Conservation (phyloP, 805 yeast genomes). For the Kazachstania taianensis region DNA sequence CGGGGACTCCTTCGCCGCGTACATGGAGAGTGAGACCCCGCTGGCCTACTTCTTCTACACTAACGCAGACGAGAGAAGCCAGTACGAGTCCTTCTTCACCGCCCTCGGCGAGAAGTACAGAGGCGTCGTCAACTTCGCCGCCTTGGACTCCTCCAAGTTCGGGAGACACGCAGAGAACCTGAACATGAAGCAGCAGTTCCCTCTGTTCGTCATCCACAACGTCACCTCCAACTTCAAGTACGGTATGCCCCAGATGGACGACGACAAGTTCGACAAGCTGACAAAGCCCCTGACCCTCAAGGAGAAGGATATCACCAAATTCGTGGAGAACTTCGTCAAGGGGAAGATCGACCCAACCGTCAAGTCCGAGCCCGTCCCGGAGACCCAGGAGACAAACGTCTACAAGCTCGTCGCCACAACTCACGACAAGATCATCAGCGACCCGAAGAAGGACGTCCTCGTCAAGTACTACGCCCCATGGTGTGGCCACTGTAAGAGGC, state of each 20-base stretch:
- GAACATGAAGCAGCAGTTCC: slow-evolving; percentile 80
- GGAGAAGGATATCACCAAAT: slow-evolving; percentile 44
- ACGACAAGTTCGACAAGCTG: slow-evolving; percentile 21
- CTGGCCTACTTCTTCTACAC: slow-evolving; percentile 83
- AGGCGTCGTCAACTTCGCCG: slow-evolving; percentile 80
- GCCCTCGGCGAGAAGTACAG: slow-evolving; percentile 63
- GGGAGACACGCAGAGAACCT: slow-evolving; percentile 87
- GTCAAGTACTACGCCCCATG: slow-evolving; percentile 96
- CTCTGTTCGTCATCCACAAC: slow-evolving; percentile 84
- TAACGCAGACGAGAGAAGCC: slow-evolving; percentile 54
- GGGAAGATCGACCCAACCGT: slow-evolving; percentile 63
- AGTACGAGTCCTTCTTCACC: slow-evolving; percentile 41
- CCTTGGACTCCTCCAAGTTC: slow-evolving; percentile 68
- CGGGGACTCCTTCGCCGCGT: slow-evolving; percentile 67
- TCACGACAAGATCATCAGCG: slow-evolving; percentile 57
- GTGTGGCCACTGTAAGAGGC: slow-evolving; percentile 94
- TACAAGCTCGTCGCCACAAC: slow-evolving; percentile 74
- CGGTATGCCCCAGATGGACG: slow-evolving; percentile 53
- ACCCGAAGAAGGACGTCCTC: slow-evolving; percentile 53
- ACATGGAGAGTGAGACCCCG: slow-evolving; percentile 65
- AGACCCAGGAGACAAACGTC: slow-evolving; percentile 65
- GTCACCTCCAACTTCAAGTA: slow-evolving; percentile 58
- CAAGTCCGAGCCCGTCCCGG: slow-evolving; percentile 82
- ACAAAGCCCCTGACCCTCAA: slow-evolving; percentile 32
- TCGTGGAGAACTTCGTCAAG: slow-evolving; percentile 50